Percentiles rank a stretch among this genome's conserved stretches.
Conservation (phyloP, 257 asterid genomes). For the Solanum pennellii region DNA sequence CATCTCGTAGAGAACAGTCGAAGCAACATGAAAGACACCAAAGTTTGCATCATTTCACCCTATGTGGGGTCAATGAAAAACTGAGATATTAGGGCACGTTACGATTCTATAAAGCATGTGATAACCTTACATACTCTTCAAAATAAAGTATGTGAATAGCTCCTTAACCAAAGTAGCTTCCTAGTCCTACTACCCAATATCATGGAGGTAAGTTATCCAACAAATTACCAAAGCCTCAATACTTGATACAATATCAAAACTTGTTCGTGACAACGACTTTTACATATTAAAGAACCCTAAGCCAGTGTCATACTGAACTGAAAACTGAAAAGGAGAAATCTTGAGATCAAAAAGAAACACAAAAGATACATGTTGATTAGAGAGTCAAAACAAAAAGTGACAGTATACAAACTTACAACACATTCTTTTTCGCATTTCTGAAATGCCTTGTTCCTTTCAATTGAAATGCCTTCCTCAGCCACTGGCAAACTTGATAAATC, state of each 20-base stretch:
- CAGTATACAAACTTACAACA: constrained; percentile 41
- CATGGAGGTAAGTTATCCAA: not conserved
- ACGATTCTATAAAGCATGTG: not conserved
- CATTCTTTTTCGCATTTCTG: constrained; percentile 66
- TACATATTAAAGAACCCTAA: not conserved
- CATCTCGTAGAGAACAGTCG: not conserved
- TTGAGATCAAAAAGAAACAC: not conserved
- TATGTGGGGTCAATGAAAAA: not conserved
- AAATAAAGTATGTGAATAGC: not conserved
- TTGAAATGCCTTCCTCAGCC: constrained; percentile 53
- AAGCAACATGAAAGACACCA: not conserved
- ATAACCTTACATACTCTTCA: not conserved
- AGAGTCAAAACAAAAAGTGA: not conserved
- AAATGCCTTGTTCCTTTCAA: constrained; percentile 57
- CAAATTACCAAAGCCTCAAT: not conserved
- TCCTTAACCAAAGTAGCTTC: not conserved
- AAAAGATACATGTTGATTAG: not conserved
- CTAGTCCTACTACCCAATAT: not conserved
- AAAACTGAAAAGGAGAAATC: not conserved
- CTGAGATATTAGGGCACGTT: not conserved
- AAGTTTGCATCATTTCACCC: not conserved
- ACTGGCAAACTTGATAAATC: constrained; percentile 41
- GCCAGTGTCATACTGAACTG: not conserved
- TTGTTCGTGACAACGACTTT: not conserved
- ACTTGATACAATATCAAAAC: not conserved